phyloP scores from a whole-genome alignment of 768 basidiomycete genomes.

The Leucocoprinus sp. region DNA sequence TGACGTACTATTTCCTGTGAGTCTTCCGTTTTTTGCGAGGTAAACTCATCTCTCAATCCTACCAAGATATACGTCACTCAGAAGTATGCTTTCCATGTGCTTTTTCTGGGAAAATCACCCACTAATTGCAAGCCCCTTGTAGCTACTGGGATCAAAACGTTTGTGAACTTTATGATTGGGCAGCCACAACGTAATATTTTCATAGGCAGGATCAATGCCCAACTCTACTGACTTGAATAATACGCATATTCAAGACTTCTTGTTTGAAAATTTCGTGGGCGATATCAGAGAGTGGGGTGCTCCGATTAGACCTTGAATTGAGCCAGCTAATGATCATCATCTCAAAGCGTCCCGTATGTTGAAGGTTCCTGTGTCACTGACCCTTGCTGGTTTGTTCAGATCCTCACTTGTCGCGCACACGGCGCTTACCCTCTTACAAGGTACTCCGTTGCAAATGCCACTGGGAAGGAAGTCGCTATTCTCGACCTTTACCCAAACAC shows the following conservation, averaged over 20 bases:
- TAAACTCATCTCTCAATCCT: not conserved
- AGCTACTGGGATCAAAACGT: slow-evolving; percentile 62
- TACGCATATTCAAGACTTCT: slow-evolving; percentile 47
- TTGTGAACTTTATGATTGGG: slow-evolving; percentile 10
- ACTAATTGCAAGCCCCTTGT: not conserved
- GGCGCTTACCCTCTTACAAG: slow-evolving; percentile 12
- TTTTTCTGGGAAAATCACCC: no score
- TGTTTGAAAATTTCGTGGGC: slow-evolving; percentile 47
- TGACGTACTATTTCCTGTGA: slow-evolving; percentile 48
- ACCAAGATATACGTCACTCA: slow-evolving; percentile 52
- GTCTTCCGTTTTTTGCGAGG: no score
- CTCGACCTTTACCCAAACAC: slow-evolving; percentile 50
- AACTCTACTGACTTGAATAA: slow-evolving; percentile 38
- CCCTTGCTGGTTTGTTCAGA: slow-evolving; percentile 43
- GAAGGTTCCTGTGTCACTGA: slow-evolving; percentile 53
- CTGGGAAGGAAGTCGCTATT: slow-evolving; percentile 51
- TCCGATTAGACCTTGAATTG: not conserved
- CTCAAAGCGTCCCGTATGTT: slow-evolving; percentile 35
- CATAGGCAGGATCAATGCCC: slow-evolving; percentile 33
- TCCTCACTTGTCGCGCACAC: not conserved
- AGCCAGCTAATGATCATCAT: not conserved
- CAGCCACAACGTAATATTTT: not conserved
- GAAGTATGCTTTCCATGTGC: slow-evolving; percentile 30
- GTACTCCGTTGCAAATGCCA: slow-evolving; percentile 44
- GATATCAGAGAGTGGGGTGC: slow-evolving; percentile 37